A percentile compares a stretch with the other conserved stretches of the same genome.
These are phyloP conservation scores for Colletotrichum horii DNA, from an alignment of 2,329 filamentous ascomycete species.

Conservation along the genomic window DNA sequence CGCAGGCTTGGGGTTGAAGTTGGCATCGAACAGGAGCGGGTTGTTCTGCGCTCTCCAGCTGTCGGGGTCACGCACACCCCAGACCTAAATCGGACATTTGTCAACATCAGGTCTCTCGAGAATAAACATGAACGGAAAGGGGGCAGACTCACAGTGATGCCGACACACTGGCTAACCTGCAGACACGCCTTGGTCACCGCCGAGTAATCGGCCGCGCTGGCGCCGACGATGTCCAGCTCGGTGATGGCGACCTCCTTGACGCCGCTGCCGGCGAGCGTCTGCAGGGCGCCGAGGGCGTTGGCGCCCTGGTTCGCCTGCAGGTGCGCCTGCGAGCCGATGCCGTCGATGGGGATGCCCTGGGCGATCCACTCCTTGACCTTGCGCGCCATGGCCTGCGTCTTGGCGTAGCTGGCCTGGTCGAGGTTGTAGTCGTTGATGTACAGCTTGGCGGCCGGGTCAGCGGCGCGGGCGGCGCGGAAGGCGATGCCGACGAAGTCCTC, in stretches of 20 bases:
- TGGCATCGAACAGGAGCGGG: conserved; percentile 59
- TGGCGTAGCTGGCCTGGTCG: conserved; percentile 63
- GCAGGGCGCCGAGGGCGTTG: conserved; percentile 53
- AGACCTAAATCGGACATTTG: conserved; percentile 72
- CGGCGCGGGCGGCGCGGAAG: conserved; percentile 70
- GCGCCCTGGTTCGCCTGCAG: conserved; percentile 49
- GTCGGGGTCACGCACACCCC: conserved; percentile 57
- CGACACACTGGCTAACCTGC: conserved; percentile 62
- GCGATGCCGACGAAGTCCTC: conserved; percentile 74
- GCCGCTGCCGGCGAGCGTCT: conserved; percentile 54
- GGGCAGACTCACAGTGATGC: conserved; percentile 55
- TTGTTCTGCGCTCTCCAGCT: conserved; percentile 55
- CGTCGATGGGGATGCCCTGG: conserved; percentile 68
- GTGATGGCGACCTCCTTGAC: conserved; percentile 66
- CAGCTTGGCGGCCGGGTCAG: conserved; percentile 70
- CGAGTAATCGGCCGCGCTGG: conserved; percentile 61
- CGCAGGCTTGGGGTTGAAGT: conserved; percentile 55
- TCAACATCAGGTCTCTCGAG: conserved; percentile 38
- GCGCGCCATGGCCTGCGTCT: conserved; percentile 59
- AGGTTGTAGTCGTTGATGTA: conserved; percentile 82
- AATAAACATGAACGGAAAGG: neutral
- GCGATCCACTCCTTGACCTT: conserved; percentile 69
- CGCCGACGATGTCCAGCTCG: conserved; percentile 70
- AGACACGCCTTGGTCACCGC: conserved; percentile 64
- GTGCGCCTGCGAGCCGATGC: conserved; percentile 66